These are phyloP conservation scores for Boletus rex-veris DNA, from an alignment of 768 basidiomycete genomes.

Conservation along the genomic window DNA sequence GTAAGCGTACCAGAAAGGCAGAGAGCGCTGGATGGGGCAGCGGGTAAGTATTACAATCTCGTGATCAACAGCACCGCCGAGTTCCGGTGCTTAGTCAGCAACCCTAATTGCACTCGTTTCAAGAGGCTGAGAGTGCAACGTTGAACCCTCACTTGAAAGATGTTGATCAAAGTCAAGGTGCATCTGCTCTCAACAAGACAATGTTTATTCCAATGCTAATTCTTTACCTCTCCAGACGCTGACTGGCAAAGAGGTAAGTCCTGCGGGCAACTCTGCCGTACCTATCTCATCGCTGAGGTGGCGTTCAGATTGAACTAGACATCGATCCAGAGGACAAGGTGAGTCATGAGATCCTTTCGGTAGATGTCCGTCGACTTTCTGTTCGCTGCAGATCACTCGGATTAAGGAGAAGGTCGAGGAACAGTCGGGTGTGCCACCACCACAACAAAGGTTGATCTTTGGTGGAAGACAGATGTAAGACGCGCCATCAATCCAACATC, in stretches of 20 bases:
- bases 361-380: neutral
- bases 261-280: neutral
- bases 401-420: slow-evolving; percentile 99
- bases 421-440: slow-evolving; percentile 96
- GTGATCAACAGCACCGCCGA: too few relatives aligned
- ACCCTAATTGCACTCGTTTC: neutral
- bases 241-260: slow-evolving; percentile 89
- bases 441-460: slow-evolving; percentile 92
- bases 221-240: slow-evolving; percentile 33
- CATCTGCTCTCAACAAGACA: neutral
- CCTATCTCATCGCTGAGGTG: slow-evolving; percentile 10
- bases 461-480: slow-evolving; percentile 89
- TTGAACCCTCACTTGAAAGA: slow-evolving; percentile 4
- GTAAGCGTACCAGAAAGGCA: too few relatives aligned
- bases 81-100: slow-evolving; percentile 7
- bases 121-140: too few relatives aligned
- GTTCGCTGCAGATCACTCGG: slow-evolving; percentile 63
- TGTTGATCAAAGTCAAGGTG: slow-evolving; percentile 29
- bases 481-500: neutral
- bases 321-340: slow-evolving; percentile 89
- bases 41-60: too few relatives aligned
- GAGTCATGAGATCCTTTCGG: slow-evolving; percentile 12
- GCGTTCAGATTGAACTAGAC: slow-evolving; percentile 83
- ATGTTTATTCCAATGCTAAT: neutral
- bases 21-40: too few relatives aligned